Evolutionary conservation across 1,284 basidiomycete genomes (phyloP), one percentile per base, ranked within the genome.

Genomic region (Moniliophthora roreri): DNA sequence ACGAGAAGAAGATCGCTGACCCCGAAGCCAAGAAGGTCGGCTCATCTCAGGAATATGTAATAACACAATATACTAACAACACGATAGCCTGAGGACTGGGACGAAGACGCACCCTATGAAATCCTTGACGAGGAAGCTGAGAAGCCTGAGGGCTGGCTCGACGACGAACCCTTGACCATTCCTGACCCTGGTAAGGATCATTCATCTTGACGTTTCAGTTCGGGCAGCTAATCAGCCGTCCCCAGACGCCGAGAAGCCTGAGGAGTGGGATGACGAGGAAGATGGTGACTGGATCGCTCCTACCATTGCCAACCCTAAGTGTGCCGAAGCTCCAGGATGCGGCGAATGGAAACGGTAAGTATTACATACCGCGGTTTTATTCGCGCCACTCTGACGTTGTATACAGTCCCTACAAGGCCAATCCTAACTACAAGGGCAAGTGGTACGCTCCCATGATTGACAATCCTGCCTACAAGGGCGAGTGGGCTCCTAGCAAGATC

Each of bases 191-290:
- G 86, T 82, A 60, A 63, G 72, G 62, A 48, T 34, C 4, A 1
- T n/a, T 18, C 34, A 26, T 53, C 36, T 8, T 15, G 7, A 18
- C 47, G 44, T 15, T 32, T n/a, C n/a, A n/a, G n/a, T n/a, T n/a
- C n/a, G n/a, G n/a, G n/a, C 28, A 34, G 9, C 48, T 20, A 2
- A 4, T 32, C n/a, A 32, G 36, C 21, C 48, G 16, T 1, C 34
- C 16, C 20, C 39, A 83, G 91, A 95, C 62, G 89, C 94, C 44
- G 84, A 89, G 75, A 98, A 98, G 82, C 97, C 97, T 26, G 96
- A 98, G 69, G 97, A 99, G 74, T 99, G 97, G 97, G 95, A 98
- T 67, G 92, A 99, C 62, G 97, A 98, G 71, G 96, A 99, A 71
- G 96, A 99, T 65, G 97, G 97, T 71, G 96, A 98, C 68, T 99